These are phyloP conservation scores for Taphrina deformans DNA, from an alignment of 1,139 yeast species.

Conservation along the genomic window DNA sequence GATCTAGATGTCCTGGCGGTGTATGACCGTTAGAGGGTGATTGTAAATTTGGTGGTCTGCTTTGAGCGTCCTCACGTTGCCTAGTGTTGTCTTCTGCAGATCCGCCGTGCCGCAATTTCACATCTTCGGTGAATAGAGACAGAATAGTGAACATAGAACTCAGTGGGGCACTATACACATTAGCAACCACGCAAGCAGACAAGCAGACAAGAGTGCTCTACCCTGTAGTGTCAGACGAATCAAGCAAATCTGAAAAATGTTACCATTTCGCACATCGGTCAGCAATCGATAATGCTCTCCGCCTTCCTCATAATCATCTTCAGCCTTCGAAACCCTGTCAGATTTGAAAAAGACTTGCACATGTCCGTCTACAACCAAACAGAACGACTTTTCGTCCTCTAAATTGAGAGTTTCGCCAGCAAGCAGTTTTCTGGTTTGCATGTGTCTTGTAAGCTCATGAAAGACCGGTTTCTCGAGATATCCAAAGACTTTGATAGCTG, in stretches of 20 bases:
- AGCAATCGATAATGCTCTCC: conserved; percentile 69
- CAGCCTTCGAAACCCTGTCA: conserved; percentile 41
- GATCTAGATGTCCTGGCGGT: too few species aligned
- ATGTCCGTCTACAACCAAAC: conserved; percentile 91
- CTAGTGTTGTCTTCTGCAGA: not conserved
- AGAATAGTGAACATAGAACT: conserved; percentile 79
- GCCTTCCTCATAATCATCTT: conserved; percentile 51
- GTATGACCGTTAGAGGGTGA: conserved; percentile 11
- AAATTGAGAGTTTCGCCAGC: conserved; percentile 73
- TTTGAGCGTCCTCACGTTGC: not conserved
- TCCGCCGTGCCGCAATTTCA: conserved; percentile 36
- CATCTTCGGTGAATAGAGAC: conserved; percentile 60
- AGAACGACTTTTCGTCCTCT: conserved; percentile 77
- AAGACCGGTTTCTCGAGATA: conserved; percentile 86
- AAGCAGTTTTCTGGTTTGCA: conserved; percentile 83
- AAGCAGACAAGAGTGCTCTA: too few species aligned
- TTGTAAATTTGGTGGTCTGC: not conserved
- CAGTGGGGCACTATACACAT: conserved; percentile 56
- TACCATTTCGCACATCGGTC: conserved; percentile 81
- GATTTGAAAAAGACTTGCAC: conserved; percentile 74
- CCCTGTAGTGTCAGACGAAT: not conserved
- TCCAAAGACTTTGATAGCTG: conserved; percentile 92
- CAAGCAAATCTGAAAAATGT: too few species aligned
- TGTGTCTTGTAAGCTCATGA: conserved; percentile 85
- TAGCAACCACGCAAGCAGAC: not conserved